Evolutionary conservation across 345 rosid genomes (phyloP).

Genomic region (Populus davidiana): DNA sequence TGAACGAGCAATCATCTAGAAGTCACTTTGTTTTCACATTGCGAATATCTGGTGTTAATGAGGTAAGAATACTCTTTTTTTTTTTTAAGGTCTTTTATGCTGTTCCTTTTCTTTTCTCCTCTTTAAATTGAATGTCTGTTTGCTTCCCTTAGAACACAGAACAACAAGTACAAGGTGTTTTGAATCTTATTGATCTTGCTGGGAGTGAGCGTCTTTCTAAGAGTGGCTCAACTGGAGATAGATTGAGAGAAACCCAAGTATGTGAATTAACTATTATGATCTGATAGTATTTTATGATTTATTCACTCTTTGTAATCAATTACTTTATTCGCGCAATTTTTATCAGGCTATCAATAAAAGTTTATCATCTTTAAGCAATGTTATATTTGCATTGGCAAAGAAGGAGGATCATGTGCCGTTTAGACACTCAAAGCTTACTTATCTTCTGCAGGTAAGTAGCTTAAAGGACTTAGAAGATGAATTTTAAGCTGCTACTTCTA

Average conservation of each 20-base stretch:
- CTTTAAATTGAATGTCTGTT: constrained; percentile 11
- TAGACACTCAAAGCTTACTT: constrained; percentile 91
- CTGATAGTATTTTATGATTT: background rate
- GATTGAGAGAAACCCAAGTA: constrained; percentile 96
- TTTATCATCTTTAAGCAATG: constrained; percentile 83
- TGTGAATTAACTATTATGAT: background rate
- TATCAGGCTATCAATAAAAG: constrained; percentile 92
- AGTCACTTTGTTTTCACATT: constrained; percentile 94
- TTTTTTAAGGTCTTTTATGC: background rate
- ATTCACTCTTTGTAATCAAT: constrained; percentile 3
- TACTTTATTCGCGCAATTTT: background rate
- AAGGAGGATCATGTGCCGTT: constrained; percentile 92
- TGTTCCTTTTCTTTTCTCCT: background rate
- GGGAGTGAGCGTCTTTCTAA: constrained; percentile 96
- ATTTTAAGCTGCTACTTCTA: background rate
- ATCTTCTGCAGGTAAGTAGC: constrained; percentile 86
- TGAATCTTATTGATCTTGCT: constrained; percentile 98
- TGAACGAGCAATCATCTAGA: constrained; percentile 97
- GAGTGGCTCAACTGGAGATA: constrained; percentile 96
- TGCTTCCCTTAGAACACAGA: constrained; percentile 63
- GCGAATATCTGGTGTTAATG: constrained; percentile 76
- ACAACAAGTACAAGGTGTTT: constrained; percentile 90
- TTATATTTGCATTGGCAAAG: constrained; percentile 85
- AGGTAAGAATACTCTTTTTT: constrained; percentile 39
- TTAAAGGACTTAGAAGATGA: background rate